phyloP scores from a whole-genome alignment of 495 filamentous ascomycete genomes.

The Coniosporium apollinis region DNA sequence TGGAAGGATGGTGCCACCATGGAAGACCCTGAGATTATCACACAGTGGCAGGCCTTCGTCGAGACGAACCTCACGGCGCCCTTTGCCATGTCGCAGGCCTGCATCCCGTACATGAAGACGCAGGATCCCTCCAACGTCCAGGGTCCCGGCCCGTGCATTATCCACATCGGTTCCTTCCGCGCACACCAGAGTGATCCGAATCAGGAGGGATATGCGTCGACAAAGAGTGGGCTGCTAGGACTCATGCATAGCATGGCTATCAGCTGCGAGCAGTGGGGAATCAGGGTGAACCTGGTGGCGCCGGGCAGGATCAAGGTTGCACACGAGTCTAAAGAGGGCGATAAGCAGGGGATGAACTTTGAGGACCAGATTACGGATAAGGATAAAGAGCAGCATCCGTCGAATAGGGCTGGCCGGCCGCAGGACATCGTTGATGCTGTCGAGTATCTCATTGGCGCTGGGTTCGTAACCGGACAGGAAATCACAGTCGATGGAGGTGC shows the following conservation, averaged over 20 bases:
- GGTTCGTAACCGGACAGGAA: slow-evolving; percentile 17
- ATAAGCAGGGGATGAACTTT: slow-evolving; percentile 11
- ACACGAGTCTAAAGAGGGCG: slow-evolving; percentile 15
- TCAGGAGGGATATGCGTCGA: slow-evolving; percentile 15
- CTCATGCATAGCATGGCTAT: slow-evolving; percentile 17
- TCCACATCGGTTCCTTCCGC: slow-evolving; percentile 19
- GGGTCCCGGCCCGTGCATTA: slow-evolving; percentile 11
- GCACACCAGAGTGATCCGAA: slow-evolving; percentile 17
- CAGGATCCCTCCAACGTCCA: neutral
- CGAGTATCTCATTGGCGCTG: slow-evolving; percentile 15
- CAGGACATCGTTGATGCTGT: slow-evolving; percentile 18
- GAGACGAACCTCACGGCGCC: slow-evolving; percentile 12
- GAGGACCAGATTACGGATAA: slow-evolving; percentile 12
- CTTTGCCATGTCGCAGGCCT: slow-evolving; percentile 10
- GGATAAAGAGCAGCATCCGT: slow-evolving; percentile 17
- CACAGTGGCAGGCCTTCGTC: slow-evolving; percentile 11
- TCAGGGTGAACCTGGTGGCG: slow-evolving; percentile 17
- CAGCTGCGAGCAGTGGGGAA: slow-evolving; percentile 7
- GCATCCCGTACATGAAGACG: slow-evolving; percentile 8
- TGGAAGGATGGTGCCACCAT: slow-evolving; percentile 17
- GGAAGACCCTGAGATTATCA: slow-evolving; percentile 13
- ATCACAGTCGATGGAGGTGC: slow-evolving; percentile 17
- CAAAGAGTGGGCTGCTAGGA: slow-evolving; percentile 15
- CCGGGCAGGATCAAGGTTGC: slow-evolving; percentile 19
- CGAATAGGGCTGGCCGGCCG: slow-evolving; percentile 14